Evolutionary conservation across 495 filamentous ascomycete species (phyloP), one percentile per base, ranked within the genome.

Genomic region (Penicillium arizonense): DNA sequence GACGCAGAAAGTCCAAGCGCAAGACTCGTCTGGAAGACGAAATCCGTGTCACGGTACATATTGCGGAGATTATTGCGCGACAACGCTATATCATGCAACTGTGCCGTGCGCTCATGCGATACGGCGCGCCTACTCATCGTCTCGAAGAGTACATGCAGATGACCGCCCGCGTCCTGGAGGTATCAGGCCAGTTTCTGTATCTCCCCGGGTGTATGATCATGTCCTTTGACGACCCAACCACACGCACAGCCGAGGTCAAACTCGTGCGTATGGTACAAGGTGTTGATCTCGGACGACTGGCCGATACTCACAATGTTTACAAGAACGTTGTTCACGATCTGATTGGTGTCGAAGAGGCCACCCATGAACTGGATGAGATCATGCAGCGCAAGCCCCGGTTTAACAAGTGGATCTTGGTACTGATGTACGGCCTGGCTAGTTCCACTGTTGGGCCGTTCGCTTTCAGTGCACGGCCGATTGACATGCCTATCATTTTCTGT

Each of bases 181-280:
- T 96, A 21, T 89, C 96, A 36, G 89, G 86, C 37, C 92, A 96
- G 57, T 96, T 94, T 63, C 70, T 96, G 37, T 96, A 96, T 67
- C 84, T 96, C 3, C 93, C 93, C 0, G 90, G 90, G 5, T 94
- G 88, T 57, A 97, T 96, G 93, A 88, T 97, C 63, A 88, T 96
- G 67, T 91, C 90, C 0, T 96, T 97, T 62, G 92, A 96, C 61
- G 93, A 97, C 70, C 82, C 83, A 18, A 80, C 84, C 12, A 95
- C 90, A 1, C 93, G 96, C 59, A 96, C 93, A 0, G 90, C 90
- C 5, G 93, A 96, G 65, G 88, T 96, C 52, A 93, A 95, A 71
- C 82, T 97, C 21, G 87, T 97, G 18, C 84, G 89, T 20, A 78
- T 83, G 16, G 71, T 74, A 3, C 88, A 92, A 62, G 91, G 89